Base-by-base conservation (phyloP, 2,329 filamentous ascomycete species). In the Curvularia spicifera region DNA sequence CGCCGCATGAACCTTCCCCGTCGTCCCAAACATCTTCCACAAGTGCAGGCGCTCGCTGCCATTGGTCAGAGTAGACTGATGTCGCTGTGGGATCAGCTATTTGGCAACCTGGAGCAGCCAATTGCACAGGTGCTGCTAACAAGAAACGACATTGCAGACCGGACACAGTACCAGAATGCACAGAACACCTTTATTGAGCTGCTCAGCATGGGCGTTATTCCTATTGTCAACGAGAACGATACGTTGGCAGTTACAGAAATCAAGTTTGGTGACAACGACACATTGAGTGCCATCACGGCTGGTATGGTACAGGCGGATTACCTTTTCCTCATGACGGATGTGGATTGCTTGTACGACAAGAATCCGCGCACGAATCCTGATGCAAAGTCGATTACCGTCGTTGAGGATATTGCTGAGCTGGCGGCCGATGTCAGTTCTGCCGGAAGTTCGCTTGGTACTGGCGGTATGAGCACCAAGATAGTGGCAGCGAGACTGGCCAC, bases 181-280 rank as follows among this genome's bases (percentile, higher is more conserved):
- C 93, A 97, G 78, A 97, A 97, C 73, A 98, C 95, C 0, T 91
- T 99, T 75, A 85, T 87, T 51, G 92, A 97, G 77, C 84, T 98
- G 46, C 81, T 99, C 18, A 89, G 93, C 70, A 95, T 97, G 89
- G 93, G 93, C 1, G 94, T 98, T 26, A 96, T 99, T 63, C 95
- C 95, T 9, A 97, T 99, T 70, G 95, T 99, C 64, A 99, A 99
- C 72, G 95, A 99, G 79, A 99, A 99, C 78, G 95, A 99, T 77
- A 99, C 95, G 2, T 81, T 99, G 53, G 92, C 93, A 24, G 95
- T 99, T 65, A 91, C 94, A 73, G 95, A 99, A 84, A 99, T 99
- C 80, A 98, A 98, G 82, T 99, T 99, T 74, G 95, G 95, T 66
- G 95, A 99, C 82, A 99, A 99, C 71, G 95, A 99, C 78, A 99